These are phyloP conservation scores for Chaetomium cochliodes DNA, from an alignment of 495 filamentous ascomycete genomes.

Conservation along the genomic window DNA sequence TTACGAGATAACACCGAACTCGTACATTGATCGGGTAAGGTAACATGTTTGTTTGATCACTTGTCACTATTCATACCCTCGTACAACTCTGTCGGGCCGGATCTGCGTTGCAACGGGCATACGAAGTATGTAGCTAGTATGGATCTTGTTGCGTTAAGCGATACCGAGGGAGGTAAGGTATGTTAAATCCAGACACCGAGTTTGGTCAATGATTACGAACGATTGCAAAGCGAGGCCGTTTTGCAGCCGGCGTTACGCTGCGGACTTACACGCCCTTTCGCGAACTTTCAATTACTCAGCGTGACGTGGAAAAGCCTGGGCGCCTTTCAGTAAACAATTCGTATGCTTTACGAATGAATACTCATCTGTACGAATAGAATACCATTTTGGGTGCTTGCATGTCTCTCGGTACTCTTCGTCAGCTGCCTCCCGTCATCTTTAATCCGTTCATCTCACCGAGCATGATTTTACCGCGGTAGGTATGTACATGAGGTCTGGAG, in stretches of 20 bases:
- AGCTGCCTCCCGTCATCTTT: no score
- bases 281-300: neutral
- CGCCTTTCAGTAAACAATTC: no score
- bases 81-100: neutral
- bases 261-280: neutral
- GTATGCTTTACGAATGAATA: neutral
- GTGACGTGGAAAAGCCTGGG: neutral
- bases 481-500: no score
- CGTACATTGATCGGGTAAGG: neutral
- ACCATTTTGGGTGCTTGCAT: neutral
- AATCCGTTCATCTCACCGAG: no score
- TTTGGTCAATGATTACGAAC: neutral
- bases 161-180: neutral
- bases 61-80: neutral
- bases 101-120: neutral
- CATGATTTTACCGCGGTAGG: no score
- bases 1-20: conserved; percentile 10
- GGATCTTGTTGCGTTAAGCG: neutral
- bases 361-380: neutral
- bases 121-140: no score
- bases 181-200: neutral
- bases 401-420: neutral
- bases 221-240: neutral
- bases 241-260: neutral
- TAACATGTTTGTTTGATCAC: neutral